Evolutionary conservation across 495 filamentous ascomycete species (phyloP), one percentile per base, ranked within the genome.

Genomic region (Immersiella caudata): DNA sequence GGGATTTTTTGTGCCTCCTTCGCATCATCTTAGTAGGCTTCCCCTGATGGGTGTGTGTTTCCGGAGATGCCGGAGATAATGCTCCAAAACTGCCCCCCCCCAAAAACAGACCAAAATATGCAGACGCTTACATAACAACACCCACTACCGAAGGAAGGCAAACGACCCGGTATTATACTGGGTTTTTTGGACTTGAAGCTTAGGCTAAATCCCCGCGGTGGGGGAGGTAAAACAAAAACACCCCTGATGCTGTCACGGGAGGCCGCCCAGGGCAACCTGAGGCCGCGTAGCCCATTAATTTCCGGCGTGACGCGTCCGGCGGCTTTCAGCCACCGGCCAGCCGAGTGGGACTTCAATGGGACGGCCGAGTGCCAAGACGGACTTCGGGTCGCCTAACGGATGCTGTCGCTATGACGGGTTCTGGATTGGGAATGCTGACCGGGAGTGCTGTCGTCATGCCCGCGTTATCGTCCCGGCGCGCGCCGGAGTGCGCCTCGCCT

Each of bases 1-100:
- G 80, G 14, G 85, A 87, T 68, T 88, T 88, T 35, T 79, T 84
- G 74, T 88, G 85, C 35, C 83, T 74, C 65, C 76, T 71, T 9
- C 77, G 74, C 69, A 74, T 70, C 74, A 73, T 76, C 22, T 57
- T 70, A 18, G 21, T 6, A 25, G n/a, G 21, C 27, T 21, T 33
- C 7, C 12, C 12, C 35, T 24, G n/a, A 16, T 1, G 33, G 59
- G 2, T 18, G 18, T 25, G 29, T 22, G 24, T 40, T 46, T 22
- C 9, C 59, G 21, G 27, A 59, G 25, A 12, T 21, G 6, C 27
- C 18, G 21, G 25, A 33, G 27, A 27, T 20, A 21, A 2, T 25
- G 29, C 8, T 21, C 51, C 22, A 59, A 35, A 59, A 25, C n/a
- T 55, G n/a, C n/a, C n/a, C 52, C 6, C 52, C 52, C 2, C 9